phyloP scores from a whole-genome alignment of 129 eudicot genomes.

The Rutidosis leptorrhynchoides region DNA sequence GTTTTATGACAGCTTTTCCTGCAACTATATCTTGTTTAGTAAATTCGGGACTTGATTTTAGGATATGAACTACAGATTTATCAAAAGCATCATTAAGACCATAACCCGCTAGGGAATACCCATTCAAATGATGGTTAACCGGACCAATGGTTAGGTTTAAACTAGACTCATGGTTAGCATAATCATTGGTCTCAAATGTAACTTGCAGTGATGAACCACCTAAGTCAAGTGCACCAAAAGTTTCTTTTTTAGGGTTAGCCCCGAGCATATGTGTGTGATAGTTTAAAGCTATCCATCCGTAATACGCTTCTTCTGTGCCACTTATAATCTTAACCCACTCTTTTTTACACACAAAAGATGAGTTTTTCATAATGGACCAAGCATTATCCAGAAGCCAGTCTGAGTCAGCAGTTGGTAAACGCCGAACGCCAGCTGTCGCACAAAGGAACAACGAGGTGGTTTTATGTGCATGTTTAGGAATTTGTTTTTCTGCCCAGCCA shows the following conservation, averaged over 20 bases:
- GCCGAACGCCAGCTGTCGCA: slow-evolving; percentile 98
- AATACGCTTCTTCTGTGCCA: slow-evolving; percentile 97
- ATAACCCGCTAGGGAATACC: slow-evolving; percentile 86
- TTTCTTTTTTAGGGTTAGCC: slow-evolving; percentile 54
- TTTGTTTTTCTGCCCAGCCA: slow-evolving; percentile 86
- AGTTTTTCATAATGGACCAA: slow-evolving; percentile 64
- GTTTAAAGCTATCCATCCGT: slow-evolving; percentile 97
- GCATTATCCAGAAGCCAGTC: slow-evolving; percentile 77
- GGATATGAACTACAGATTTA: slow-evolving; percentile 75
- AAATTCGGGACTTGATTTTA: slow-evolving; percentile 43
- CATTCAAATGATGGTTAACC: slow-evolving; percentile 78
- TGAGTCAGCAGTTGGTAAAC: slow-evolving; percentile 79
- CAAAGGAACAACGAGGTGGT: slow-evolving; percentile 77
- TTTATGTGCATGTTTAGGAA: slow-evolving; percentile 68
- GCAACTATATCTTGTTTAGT: slow-evolving; percentile 42
- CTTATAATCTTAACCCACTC: slow-evolving; percentile 87
- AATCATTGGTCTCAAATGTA: slow-evolving; percentile 71
- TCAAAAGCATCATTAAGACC: slow-evolving; percentile 98
- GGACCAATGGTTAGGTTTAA: slow-evolving; percentile 77
- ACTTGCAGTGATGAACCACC: slow-evolving; percentile 98
- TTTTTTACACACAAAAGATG: slow-evolving; percentile 70
- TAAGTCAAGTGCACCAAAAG: slow-evolving; percentile 93
- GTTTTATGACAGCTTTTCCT: slow-evolving; percentile 56
- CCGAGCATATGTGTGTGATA: slow-evolving; percentile 73
- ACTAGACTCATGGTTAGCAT: slow-evolving; percentile 50